phyloP scores from a whole-genome alignment of 768 basidiomycete genomes.

The Russula vinacea region DNA sequence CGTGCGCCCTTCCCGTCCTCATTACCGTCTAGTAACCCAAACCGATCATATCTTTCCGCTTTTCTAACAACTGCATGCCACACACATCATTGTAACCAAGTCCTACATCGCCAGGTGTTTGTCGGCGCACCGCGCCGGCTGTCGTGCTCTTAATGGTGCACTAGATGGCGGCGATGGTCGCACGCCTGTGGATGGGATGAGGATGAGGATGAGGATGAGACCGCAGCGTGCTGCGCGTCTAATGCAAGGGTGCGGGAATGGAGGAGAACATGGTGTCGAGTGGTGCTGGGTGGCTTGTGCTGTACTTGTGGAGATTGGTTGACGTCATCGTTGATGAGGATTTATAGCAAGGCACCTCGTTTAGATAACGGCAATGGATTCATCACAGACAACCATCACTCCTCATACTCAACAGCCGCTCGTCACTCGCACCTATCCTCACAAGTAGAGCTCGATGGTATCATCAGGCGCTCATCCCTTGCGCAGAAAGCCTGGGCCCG shows the following conservation, averaged over 20 bases:
- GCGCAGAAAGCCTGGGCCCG: slow-evolving; percentile 77
- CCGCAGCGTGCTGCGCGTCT: no score
- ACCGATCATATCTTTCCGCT: no score
- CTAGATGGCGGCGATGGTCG: no score
- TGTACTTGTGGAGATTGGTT: slow-evolving; percentile 32
- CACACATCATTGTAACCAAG: no score
- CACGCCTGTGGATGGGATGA: no score
- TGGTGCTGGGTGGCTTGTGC: slow-evolving; percentile 53
- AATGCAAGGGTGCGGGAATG: no score
- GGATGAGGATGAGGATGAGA: no score
- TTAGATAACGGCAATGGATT: slow-evolving; percentile 30
- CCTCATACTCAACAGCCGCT: slow-evolving; percentile 75
- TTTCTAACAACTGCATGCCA: no score
- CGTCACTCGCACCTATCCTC: slow-evolving; percentile 62
- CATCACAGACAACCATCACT: slow-evolving; percentile 13
- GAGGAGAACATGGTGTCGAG: no score
- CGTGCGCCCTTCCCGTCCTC: slow-evolving; percentile 32
- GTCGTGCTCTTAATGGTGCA: no score
- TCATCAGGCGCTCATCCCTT: slow-evolving; percentile 52
- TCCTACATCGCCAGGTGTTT: no score
- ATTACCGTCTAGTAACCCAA: not conserved
- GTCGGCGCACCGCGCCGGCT: no score
- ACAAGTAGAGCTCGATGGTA: slow-evolving; percentile 54
- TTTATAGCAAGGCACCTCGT: slow-evolving; percentile 64
- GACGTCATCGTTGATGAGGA: slow-evolving; percentile 55